These are phyloP conservation scores for Helminthosporium solani DNA, from an alignment of 2,329 filamentous ascomycete species.

Conservation along the genomic window DNA sequence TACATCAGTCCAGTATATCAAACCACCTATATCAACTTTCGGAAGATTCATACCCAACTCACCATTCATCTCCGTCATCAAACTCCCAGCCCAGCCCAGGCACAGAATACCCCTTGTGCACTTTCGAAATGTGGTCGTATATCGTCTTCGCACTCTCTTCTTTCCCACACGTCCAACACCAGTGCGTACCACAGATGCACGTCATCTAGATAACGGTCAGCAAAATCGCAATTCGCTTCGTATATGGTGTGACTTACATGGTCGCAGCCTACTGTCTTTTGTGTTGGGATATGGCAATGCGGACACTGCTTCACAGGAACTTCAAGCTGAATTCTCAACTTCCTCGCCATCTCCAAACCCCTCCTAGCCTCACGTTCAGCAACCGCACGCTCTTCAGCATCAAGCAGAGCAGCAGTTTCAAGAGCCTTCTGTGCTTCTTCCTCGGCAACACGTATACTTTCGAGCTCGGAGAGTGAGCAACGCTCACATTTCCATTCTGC, in stretches of 20 bases:
- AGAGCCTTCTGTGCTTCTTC: conserved; percentile 15
- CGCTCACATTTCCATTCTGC: conserved; percentile 47
- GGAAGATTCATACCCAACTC: no score
- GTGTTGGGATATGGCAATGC: conserved; percentile 37
- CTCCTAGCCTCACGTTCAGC: background rate
- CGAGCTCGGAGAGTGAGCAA: conserved; percentile 27
- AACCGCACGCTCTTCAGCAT: background rate
- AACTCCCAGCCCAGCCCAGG: background rate
- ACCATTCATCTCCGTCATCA: background rate
- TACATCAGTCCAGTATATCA: no score
- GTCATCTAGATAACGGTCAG: conserved; percentile 4
- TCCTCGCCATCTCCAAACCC: conserved; percentile 7
- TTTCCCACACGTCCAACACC: conserved; percentile 47
- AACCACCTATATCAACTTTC: no score
- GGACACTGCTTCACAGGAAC: conserved; percentile 40
- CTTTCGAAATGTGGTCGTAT: conserved; percentile 42
- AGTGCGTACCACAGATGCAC: conserved; percentile 39
- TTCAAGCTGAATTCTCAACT: conserved; percentile 23
- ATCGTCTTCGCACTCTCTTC: conserved; percentile 27
- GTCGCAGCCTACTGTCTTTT: conserved; percentile 44
- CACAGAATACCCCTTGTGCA: conserved; percentile 6
- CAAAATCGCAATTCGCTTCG: conserved; percentile 17
- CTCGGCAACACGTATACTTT: conserved; percentile 11
- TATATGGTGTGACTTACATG: conserved; percentile 20
- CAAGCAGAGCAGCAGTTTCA: conserved; percentile 1